These are phyloP conservation scores for Ganoderma sp. DNA, from an alignment of 1,284 basidiomycete genomes.

Conservation along the genomic window DNA sequence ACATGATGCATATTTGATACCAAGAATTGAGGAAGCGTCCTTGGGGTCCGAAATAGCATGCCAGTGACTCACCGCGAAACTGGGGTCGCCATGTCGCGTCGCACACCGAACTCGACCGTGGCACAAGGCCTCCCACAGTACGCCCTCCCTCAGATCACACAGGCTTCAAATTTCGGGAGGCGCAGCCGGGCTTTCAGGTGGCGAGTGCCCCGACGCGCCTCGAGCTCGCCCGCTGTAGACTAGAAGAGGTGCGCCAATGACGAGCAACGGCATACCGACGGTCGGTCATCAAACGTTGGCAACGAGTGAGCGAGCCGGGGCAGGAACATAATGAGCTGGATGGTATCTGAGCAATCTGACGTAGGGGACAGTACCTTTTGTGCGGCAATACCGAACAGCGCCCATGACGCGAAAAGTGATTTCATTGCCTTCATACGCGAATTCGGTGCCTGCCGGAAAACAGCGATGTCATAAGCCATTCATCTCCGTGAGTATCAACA, in stretches of 20 bases:
- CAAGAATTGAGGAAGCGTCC: constrained; percentile 5
- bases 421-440: constrained; percentile 6
- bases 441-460: constrained; percentile 2
- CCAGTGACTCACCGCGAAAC: constrained; percentile 3
- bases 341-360: constrained; percentile 3
- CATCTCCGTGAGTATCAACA: constrained; percentile 3
- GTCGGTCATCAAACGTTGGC: constrained; percentile 8
- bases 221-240: not conserved
- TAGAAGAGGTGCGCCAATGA: not conserved
- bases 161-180: constrained; percentile 5
- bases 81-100: not conserved
- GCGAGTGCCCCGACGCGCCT: constrained; percentile 2
- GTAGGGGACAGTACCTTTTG: not conserved
- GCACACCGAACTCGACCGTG: not conserved
- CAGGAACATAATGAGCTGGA: constrained; percentile 1
- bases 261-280: not conserved
- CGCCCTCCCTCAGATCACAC: not conserved
- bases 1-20: constrained; percentile 3
- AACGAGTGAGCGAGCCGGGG: constrained; percentile 3
- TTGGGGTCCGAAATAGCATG: not conserved
- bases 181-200: not conserved
- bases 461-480: constrained; percentile 7
- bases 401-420: constrained; percentile 4
- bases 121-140: constrained; percentile 1
- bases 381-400: constrained; percentile 6